A percentile compares a stretch with the other conserved stretches of the same genome.
Evolutionary conservation across 176 grass and related monocot species (phyloP).

Genomic region (Zea mays): DNA sequence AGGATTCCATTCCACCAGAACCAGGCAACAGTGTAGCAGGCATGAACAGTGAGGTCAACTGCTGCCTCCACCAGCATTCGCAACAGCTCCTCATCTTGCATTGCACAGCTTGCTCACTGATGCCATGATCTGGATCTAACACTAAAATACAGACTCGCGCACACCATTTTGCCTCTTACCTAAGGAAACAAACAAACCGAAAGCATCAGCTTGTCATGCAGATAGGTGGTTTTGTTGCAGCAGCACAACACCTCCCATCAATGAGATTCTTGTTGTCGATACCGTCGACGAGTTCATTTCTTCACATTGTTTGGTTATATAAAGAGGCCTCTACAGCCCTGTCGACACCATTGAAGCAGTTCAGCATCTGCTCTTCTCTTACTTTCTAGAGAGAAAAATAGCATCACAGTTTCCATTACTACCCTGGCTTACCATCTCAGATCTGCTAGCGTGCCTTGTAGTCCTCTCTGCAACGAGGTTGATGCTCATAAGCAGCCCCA

Average conservation of each 20-base stretch:
- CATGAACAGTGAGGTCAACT: background rate
- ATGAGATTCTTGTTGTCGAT: conserved; percentile 34
- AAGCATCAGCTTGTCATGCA: background rate
- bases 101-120: background rate
- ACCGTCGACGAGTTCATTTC: background rate
- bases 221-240: conserved; percentile 24
- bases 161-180: background rate
- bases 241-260: background rate
- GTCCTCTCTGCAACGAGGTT: background rate
- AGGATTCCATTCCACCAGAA: background rate
- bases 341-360: background rate
- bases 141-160: background rate
- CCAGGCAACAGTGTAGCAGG: background rate
- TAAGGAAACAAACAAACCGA: background rate
- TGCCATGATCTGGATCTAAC: background rate
- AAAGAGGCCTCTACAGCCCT: background rate
- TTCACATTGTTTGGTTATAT: conserved; percentile 13
- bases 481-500: conserved; percentile 28
- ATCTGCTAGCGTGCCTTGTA: conserved; percentile 32
- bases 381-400: conserved; percentile 1
- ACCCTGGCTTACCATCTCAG: conserved; percentile 44
- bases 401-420: background rate
- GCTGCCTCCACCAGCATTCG: background rate
- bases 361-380: background rate
- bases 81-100: background rate